phyloP scores from a whole-genome alignment of 805 yeast species.

The Nakazawaea ishiwadae region DNA sequence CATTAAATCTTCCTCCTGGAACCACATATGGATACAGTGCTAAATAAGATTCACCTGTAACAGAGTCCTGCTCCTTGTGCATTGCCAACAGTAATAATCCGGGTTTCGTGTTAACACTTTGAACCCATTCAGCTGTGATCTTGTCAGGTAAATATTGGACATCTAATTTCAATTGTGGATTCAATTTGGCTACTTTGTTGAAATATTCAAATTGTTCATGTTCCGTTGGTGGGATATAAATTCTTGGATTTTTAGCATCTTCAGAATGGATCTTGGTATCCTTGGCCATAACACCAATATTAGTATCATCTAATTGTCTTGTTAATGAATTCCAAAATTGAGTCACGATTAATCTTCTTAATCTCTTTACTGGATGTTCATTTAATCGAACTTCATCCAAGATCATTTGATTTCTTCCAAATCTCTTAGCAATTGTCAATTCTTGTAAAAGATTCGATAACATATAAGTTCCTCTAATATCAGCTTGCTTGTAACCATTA shows the following conservation, averaged over 20 bases:
- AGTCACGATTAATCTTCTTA: slow-evolving; percentile 65
- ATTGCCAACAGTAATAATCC: slow-evolving; percentile 83
- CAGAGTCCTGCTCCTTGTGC: slow-evolving; percentile 31
- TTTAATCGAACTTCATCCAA: slow-evolving; percentile 79
- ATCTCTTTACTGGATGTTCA: slow-evolving; percentile 82
- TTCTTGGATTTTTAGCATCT: slow-evolving; percentile 60
- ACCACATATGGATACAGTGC: slow-evolving; percentile 84
- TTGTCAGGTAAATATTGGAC: slow-evolving; percentile 73
- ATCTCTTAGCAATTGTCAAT: slow-evolving; percentile 76
- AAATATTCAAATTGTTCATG: slow-evolving; percentile 72
- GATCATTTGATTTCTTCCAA: slow-evolving; percentile 73
- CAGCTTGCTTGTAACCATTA: slow-evolving; percentile 68
- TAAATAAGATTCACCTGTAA: slow-evolving; percentile 42
- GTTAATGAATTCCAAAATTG: slow-evolving; percentile 82
- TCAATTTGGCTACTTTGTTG: slow-evolving; percentile 40
- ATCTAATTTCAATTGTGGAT: slow-evolving; percentile 58
- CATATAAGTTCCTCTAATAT: slow-evolving; percentile 86
- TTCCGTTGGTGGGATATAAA: slow-evolving; percentile 71
- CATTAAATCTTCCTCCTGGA: slow-evolving; percentile 97
- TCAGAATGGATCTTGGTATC: slow-evolving; percentile 73
- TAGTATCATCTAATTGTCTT: slow-evolving; percentile 57
- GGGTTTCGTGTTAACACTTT: slow-evolving; percentile 74
- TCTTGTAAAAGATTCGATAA: slow-evolving; percentile 83
- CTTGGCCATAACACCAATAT: slow-evolving; percentile 63
- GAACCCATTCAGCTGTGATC: slow-evolving; percentile 73